Evolutionary conservation across 2,329 filamentous ascomycete genomes (phyloP).

Genomic region (Cordyceps farinosa): DNA sequence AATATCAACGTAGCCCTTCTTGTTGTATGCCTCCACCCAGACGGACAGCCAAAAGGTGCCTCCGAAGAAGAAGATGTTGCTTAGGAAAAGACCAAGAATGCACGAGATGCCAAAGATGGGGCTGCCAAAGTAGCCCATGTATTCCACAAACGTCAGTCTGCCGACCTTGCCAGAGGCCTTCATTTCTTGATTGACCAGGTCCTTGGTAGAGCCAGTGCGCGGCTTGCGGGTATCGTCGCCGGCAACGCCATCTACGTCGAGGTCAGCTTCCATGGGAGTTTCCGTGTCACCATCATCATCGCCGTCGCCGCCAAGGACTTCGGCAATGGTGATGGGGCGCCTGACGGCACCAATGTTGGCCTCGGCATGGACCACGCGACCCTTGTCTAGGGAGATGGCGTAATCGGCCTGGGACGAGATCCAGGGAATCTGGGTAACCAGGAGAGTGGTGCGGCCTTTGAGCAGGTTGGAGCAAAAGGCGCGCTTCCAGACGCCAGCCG

Average conservation of each 20-base stretch:
- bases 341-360: constrained; percentile 45
- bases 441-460: constrained; percentile 49
- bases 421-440: constrained; percentile 56
- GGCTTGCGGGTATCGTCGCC: constrained; percentile 32
- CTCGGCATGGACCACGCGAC: constrained; percentile 38
- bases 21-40: constrained; percentile 51
- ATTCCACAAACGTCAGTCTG: constrained; percentile 46
- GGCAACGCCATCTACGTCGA: constrained; percentile 27
- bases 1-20: constrained; percentile 41
- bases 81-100: constrained; percentile 38
- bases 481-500: constrained; percentile 51
- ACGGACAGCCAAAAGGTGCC: constrained; percentile 48
- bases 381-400: constrained; percentile 44
- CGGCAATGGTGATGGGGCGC: constrained; percentile 41
- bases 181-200: constrained; percentile 47
- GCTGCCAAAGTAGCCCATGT: constrained; percentile 50
- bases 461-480: constrained; percentile 56
- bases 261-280: constrained; percentile 26
- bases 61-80: constrained; percentile 40
- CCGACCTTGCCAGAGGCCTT: constrained; percentile 43
- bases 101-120: constrained; percentile 40
- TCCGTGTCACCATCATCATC: constrained; percentile 33
- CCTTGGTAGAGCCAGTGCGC: constrained; percentile 35
- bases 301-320: constrained; percentile 34
- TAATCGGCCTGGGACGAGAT: constrained; percentile 49